A percentile compares a stretch with the other conserved stretches of the same genome.
Conservation (phyloP, 2,329 filamentous ascomycete species). For the Aureobasidium sp. region DNA sequence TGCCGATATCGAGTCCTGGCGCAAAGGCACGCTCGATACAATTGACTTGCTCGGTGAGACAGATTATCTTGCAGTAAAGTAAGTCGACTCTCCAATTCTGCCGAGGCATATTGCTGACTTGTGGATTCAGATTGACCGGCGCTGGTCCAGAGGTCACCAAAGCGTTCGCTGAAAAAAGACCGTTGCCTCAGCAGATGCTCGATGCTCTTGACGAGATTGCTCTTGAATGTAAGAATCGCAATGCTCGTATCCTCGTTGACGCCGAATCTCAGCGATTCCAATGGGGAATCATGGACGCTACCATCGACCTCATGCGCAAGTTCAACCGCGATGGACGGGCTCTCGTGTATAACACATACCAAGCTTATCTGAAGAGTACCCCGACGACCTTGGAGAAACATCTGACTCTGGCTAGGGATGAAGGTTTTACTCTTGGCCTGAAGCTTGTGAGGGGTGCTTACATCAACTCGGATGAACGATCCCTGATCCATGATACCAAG, state of each 20-base stretch:
- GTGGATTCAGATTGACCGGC: constrained; percentile 30
- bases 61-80: constrained; percentile 46
- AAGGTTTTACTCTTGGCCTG: constrained; percentile 42
- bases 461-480: constrained; percentile 37
- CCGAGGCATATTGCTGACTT: constrained; percentile 17
- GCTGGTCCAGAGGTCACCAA: constrained; percentile 37
- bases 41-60: constrained; percentile 43
- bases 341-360: constrained; percentile 43
- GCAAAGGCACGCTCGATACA: constrained; percentile 44
- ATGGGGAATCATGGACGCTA: constrained; percentile 43
- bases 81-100: constrained; percentile 12
- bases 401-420: constrained; percentile 26
- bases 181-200: constrained; percentile 15
- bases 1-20: constrained; percentile 37
- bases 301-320: constrained; percentile 44
- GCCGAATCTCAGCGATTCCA: constrained; percentile 47
- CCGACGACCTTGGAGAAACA: constrained; percentile 37
- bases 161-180: constrained; percentile 26
- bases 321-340: constrained; percentile 38
- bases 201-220: constrained; percentile 31
- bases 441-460: constrained; percentile 48
- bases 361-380: constrained; percentile 44
- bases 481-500: constrained; percentile 22
- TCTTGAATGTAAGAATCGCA: constrained; percentile 24
- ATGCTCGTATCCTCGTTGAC: constrained; percentile 42